Evolutionary conservation across 768 basidiomycete species (phyloP), one percentile per base, ranked within the genome.

Genomic region (Kwoniella dejecticola): DNA sequence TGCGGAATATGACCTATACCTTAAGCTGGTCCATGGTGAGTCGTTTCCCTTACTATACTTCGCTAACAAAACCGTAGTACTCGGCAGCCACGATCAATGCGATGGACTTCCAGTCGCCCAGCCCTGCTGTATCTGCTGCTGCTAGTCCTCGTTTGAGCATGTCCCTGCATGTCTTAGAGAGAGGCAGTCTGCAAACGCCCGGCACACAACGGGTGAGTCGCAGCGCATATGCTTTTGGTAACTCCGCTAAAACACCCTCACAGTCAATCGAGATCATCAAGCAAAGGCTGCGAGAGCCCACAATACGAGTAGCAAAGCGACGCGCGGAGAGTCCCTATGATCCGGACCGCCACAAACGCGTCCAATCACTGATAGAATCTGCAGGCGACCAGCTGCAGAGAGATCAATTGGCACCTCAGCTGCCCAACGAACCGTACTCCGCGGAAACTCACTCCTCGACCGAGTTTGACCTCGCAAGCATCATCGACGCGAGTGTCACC

Each of bases 261-360:
- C 62, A 67, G 66, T 67, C 66, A 15, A 48, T 67, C 38, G 62
- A 67, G 31, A 55, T 63, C 33, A 63, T 67, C 62, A 67, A 67
- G 40, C 56, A 63, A 21, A 61, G 66, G 7, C 45, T 67, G 13
- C 30, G 56, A 23, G 19, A 29, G 2, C 62, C 62, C 6, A n/a
- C 36, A 4, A 31, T 30, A 6, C 62, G 24, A 3, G 13, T 31
- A 10, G 19, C n/a, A 21, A 67, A 67, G 40, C 56, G 62, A 10
- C 45, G 12, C 15, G 26, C 24, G 29, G 46, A 47, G 7, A 11
- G 11, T 27, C 21, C 23, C 12, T 11, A 6, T 26, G 24, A 29
- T 1, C 19, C 2, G 12, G 46, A 47, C 29, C 21, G 26, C 6
- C 24, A 1, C 23, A 47, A 47, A 23, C 46, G 46, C 12, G 6